Evolutionary conservation across 2,329 filamentous ascomycete genomes (phyloP).

Genomic region (Trematosphaeria pertusa): DNA sequence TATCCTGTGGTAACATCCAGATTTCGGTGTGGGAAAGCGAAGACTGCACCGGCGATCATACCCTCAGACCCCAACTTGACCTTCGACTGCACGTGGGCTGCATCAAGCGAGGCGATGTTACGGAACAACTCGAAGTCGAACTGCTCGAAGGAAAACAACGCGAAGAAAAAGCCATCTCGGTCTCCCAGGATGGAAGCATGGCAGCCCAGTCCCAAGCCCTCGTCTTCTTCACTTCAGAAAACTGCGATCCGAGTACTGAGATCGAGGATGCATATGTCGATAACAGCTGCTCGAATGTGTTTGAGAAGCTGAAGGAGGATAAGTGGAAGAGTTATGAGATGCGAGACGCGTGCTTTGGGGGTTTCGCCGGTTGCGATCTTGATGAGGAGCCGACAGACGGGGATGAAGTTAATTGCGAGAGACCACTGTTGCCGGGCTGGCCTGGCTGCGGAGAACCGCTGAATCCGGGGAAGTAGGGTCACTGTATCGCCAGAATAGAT

Average conservation of each 20-base stretch:
- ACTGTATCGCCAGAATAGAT: too few species aligned
- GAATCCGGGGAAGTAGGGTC: too few species aligned
- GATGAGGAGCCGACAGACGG: slow-evolving; percentile 1
- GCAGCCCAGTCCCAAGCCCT: slow-evolving; percentile 7
- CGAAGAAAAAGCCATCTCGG: slow-evolving; percentile 6
- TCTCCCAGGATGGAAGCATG: slow-evolving; percentile 3
- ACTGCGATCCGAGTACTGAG: slow-evolving; percentile 7
- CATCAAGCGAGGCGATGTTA: slow-evolving; percentile 8
- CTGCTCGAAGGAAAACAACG: not conserved
- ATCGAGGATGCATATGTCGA: slow-evolving; percentile 8
- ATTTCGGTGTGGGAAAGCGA: slow-evolving; percentile 23
- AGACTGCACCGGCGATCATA: slow-evolving; percentile 7
- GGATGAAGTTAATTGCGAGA: not conserved
- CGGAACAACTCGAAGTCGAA: slow-evolving; percentile 10
- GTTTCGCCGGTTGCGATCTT: slow-evolving; percentile 1
- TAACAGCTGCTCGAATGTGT: slow-evolving; percentile 8
- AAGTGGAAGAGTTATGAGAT: slow-evolving; percentile 12
- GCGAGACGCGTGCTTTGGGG: slow-evolving; percentile 7
- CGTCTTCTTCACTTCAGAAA: slow-evolving; percentile 7
- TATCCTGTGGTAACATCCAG: not conserved
- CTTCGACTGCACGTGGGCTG: slow-evolving; percentile 7
- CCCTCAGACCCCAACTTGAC: slow-evolving; percentile 5
- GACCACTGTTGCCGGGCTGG: not conserved
- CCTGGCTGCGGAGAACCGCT: not conserved
- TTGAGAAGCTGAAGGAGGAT: slow-evolving; percentile 6